Evolutionary conservation across 176 grass and related monocot species (phyloP).

Genomic region (Carex pumila): DNA sequence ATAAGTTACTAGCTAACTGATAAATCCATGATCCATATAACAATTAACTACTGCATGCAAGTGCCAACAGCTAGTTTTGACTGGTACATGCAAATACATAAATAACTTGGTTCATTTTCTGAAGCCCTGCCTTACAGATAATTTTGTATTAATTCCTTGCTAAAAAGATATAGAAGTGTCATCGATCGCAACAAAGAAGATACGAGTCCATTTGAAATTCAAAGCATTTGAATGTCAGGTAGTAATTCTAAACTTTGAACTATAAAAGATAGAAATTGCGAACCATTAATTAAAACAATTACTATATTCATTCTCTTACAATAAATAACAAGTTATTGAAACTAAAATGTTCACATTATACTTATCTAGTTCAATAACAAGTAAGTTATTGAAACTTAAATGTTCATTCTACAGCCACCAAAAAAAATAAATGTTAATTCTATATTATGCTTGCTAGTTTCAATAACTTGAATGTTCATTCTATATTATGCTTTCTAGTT

Average conservation of each 20-base stretch:
- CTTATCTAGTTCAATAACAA: neutral
- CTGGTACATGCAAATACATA: neutral
- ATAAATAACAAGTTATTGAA: neutral
- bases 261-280: neutral
- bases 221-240: neutral
- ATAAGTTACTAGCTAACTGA: neutral
- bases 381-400: too few relatives aligned
- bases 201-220: neutral
- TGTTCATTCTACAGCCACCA: too few relatives aligned
- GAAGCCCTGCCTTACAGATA: neutral
- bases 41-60: neutral
- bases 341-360: neutral
- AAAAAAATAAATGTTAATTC: too few relatives aligned
- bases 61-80: neutral
- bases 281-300: neutral
- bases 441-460: neutral
- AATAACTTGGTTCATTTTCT: neutral
- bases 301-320: neutral
- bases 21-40: neutral
- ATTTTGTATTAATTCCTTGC: neutral
- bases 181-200: neutral
- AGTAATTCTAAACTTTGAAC: neutral
- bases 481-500: neutral
- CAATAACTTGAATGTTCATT: neutral
- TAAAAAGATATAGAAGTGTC: neutral